Evolutionary conservation across 345 rosid genomes (phyloP).

Genomic region (Salix suchowensis): DNA sequence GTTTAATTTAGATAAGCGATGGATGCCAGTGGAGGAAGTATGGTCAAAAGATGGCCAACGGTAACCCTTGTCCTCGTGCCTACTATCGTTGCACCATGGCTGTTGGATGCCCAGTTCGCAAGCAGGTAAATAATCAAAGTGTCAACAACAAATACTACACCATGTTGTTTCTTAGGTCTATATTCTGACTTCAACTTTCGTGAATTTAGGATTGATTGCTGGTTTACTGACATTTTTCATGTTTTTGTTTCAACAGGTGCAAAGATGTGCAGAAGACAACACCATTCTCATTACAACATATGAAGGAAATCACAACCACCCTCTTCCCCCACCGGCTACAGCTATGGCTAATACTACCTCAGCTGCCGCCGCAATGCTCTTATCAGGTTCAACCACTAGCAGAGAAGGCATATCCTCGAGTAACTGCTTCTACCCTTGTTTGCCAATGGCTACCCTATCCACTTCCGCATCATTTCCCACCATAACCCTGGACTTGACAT

Average conservation of each 20-base stretch:
- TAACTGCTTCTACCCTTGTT: conserved; percentile 35
- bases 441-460: conserved; percentile 74
- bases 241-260: conserved; percentile 47
- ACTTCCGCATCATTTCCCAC: conserved; percentile 59
- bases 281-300: conserved; percentile 76
- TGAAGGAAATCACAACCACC: conserved; percentile 95
- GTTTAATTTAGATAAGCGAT: conserved; percentile 54
- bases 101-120: conserved; percentile 75
- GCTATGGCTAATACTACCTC: conserved; percentile 90
- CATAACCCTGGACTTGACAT: conserved; percentile 83
- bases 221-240: neutral
- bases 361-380: conserved; percentile 81
- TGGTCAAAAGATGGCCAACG: conserved; percentile 87
- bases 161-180: neutral
- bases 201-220: neutral
- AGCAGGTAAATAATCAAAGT: conserved; percentile 50
- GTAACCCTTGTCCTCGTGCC: conserved; percentile 92
- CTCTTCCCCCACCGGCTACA: conserved; percentile 84
- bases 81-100: conserved; percentile 88
- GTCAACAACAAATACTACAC: neutral
- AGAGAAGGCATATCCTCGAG: conserved; percentile 40
- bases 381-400: conserved; percentile 67
- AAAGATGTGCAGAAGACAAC: conserved; percentile 83
- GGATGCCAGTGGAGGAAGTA: conserved; percentile 98
- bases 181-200: neutral